These are phyloP conservation scores for Rhododendron kiyosumense DNA, from an alignment of 148 eudicot genomes.

Conservation along the genomic window DNA sequence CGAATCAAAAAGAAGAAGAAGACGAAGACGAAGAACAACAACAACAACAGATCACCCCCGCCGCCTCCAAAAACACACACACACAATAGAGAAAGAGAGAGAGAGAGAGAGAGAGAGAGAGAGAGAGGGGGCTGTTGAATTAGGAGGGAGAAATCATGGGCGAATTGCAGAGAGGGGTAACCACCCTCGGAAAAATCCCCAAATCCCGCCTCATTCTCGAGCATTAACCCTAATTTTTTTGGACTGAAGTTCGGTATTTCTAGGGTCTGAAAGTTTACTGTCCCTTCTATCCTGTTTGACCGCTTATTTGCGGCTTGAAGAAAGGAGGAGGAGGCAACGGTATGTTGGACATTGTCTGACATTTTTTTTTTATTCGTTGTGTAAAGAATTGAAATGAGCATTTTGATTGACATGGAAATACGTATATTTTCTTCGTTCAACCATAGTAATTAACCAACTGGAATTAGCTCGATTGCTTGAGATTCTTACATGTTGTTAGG, in stretches of 20 bases:
- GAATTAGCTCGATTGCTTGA: too few species aligned
- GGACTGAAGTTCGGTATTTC: background rate
- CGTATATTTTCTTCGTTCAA: too few species aligned
- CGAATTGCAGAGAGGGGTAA: background rate
- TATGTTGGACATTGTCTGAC: too few species aligned
- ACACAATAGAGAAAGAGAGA: background rate
- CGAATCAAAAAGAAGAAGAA: too few species aligned
- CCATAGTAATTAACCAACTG: too few species aligned
- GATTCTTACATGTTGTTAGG: too few species aligned
- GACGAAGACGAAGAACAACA: background rate
- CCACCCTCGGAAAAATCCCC: background rate
- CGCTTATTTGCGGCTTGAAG: too few species aligned
- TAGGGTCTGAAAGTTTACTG: too few species aligned
- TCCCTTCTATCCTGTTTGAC: background rate
- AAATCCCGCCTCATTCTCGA: background rate
- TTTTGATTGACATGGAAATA: too few species aligned
- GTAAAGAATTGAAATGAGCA: too few species aligned
- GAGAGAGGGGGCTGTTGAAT: background rate
- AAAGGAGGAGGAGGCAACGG: too few species aligned
- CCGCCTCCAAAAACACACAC: background rate
- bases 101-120: background rate
- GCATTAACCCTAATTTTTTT: background rate
- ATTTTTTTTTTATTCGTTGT: too few species aligned
- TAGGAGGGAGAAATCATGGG: background rate
- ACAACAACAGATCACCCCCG: background rate